Base-by-base conservation (phyloP, 1,284 basidiomycete genomes). In the Tausonia pullulans region DNA sequence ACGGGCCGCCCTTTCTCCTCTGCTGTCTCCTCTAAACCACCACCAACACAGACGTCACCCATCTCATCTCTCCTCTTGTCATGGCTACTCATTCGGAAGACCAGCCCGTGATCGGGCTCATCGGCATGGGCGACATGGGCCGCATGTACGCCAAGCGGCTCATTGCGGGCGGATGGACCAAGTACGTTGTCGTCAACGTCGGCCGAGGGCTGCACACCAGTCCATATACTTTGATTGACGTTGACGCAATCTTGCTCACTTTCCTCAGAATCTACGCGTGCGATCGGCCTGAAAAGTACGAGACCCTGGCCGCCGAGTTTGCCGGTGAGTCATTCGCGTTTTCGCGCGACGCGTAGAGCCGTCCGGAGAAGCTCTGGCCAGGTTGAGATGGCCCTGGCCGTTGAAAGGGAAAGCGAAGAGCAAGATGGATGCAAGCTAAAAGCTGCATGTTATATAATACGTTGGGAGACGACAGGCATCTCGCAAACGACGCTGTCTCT, bases 121-220 rank as follows among this genome's bases (percentile, higher is more conserved):
- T 93, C 67, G 90, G 90, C 1, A 93, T 94, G 90, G 51, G 58
- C 46, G 74, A 92, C 67, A 98, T 98, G 95, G 95, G 95, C 4
- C 81, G 81, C 70, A 89, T 98, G 87, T 98, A 98, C 74, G 92
- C 93, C 0, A 82, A 82, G 50, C 77, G 81, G 52, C 79, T 98
- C 48, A 82, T 84, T 7, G 79, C 80, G 8, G 90, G 86, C 2
- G 93, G 92, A 0, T 91, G 88, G 85, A 84, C 86, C 78, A 88
- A 85, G 91, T 92, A 69, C 70, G 82, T 74, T 53, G 50, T 49
- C 56, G 27, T 27, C 27, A 27, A 27, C 27, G 27, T 27, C 27
- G 27, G 27, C 27, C 27, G 2, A 27, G 27, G 27, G 27, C 11
- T 60, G 55, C 14, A 9, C 5, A 39, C 39, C 9, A 57, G 41